A percentile compares a stretch with the other conserved stretches of the same genome.
These are phyloP conservation scores for Lumnitzera racemosa DNA, from an alignment of 345 rosid genomes.

Conservation along the genomic window DNA sequence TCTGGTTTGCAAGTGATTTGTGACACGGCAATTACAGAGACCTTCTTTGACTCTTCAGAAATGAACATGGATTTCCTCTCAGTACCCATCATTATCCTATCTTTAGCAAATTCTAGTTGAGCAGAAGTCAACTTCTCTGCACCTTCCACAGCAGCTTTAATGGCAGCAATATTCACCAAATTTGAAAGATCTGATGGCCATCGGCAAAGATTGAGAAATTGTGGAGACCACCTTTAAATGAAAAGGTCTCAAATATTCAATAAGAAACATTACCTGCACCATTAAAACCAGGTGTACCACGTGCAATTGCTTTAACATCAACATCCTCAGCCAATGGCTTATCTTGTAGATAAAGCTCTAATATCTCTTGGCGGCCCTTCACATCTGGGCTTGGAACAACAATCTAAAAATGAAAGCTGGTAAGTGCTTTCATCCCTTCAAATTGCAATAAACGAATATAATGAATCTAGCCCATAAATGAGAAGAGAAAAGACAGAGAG, in stretches of 20 bases:
- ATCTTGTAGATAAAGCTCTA: slow-evolving; percentile 90
- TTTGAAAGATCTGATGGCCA: slow-evolving; percentile 76
- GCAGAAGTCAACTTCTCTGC: slow-evolving; percentile 63
- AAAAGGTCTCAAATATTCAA: slow-evolving; percentile 1
- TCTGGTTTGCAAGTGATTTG: background rate
- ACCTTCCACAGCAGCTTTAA: slow-evolving; percentile 98
- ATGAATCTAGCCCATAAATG: too few species aligned
- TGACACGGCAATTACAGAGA: slow-evolving; percentile 14
- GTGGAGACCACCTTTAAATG: background rate
- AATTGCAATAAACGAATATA: too few species aligned
- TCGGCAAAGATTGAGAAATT: background rate
- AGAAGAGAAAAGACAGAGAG: too few species aligned
- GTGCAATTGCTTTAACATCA: slow-evolving; percentile 87
- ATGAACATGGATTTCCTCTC: slow-evolving; percentile 94
- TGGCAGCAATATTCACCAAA: slow-evolving; percentile 95
- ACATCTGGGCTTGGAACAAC: slow-evolving; percentile 94
- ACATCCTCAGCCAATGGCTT: slow-evolving; percentile 85
- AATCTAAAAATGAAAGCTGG: slow-evolving; percentile 39
- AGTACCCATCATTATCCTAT: slow-evolving; percentile 91
- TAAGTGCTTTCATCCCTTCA: too few species aligned
- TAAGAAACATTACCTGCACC: slow-evolving; percentile 68
- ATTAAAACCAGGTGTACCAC: slow-evolving; percentile 99
- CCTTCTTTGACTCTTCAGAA: slow-evolving; percentile 98
- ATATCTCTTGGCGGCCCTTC: slow-evolving; percentile 91
- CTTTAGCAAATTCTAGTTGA: slow-evolving; percentile 93